A percentile compares a stretch with the other conserved stretches of the same genome.
These are phyloP conservation scores for Cercospora canescens DNA, from an alignment of 2,329 filamentous ascomycete genomes.

Conservation along the genomic window DNA sequence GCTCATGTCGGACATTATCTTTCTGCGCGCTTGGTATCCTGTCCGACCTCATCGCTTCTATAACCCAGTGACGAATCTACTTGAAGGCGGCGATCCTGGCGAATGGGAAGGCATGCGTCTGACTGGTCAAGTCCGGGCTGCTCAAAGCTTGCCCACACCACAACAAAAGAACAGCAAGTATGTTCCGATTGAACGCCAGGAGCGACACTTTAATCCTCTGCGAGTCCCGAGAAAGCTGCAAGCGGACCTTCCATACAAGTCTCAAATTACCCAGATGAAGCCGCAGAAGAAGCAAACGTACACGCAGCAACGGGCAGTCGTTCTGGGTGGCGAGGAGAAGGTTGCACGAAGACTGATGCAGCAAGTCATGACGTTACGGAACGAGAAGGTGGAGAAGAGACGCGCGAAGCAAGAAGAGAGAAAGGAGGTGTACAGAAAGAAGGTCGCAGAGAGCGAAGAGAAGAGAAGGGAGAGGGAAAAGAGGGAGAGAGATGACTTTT, in stretches of 20 bases:
- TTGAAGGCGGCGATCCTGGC: conserved; percentile 56
- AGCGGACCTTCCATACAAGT: conserved; percentile 85
- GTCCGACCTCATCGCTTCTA: conserved; percentile 95
- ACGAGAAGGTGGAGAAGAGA: conserved; percentile 85
- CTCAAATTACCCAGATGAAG: conserved; percentile 80
- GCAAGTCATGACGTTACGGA: conserved; percentile 85
- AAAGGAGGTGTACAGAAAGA: conserved; percentile 75
- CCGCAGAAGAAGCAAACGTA: conserved; percentile 82
- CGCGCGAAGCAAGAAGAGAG: conserved; percentile 85
- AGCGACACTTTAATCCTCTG: conserved; percentile 59
- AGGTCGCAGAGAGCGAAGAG: conserved; percentile 78
- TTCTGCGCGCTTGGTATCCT: conserved; percentile 94
- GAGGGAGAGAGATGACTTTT: conserved; percentile 88
- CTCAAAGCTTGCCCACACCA: conserved; percentile 73
- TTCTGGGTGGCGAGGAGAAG: conserved; percentile 78
- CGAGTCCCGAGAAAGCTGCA: conserved; percentile 77
- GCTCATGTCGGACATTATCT: conserved; percentile 93
- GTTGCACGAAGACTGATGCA: conserved; percentile 86
- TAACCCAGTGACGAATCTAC: conserved; percentile 90
- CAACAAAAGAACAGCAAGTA: conserved; percentile 83
- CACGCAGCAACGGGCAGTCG: conserved; percentile 92
- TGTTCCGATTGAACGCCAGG: conserved; percentile 58
- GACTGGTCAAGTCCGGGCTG: conserved; percentile 85
- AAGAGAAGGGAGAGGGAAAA: conserved; percentile 86
- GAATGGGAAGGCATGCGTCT: conserved; percentile 89